Conservation (phyloP, 108 stramenopile genomes). For the Nitzschia putrida region DNA sequence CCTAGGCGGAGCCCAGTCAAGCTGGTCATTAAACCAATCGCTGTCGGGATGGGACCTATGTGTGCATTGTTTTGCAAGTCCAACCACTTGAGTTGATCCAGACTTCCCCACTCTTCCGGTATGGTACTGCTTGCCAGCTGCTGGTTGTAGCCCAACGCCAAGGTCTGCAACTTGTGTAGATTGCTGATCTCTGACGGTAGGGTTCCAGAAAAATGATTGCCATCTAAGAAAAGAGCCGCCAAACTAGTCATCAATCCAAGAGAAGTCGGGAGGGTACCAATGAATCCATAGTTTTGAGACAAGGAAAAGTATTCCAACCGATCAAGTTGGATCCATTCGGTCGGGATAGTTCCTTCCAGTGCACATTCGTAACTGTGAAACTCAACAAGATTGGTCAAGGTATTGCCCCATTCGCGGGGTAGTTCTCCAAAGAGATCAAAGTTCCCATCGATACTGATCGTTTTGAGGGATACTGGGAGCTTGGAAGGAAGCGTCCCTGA, state of each 20-base stretch:
- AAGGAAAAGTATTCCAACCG: too few relatives aligned
- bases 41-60: constrained; percentile 35
- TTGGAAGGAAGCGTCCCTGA: constrained; percentile 50
- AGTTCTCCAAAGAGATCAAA: constrained; percentile 12
- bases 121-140: constrained; percentile 17
- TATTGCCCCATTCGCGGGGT: constrained; percentile 29
- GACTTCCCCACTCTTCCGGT: constrained; percentile 37
- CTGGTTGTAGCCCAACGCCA: neutral
- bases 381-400: constrained; percentile 35
- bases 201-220: neutral
- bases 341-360: constrained; percentile 53
- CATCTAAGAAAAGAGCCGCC: neutral
- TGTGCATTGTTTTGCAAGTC: constrained; percentile 51
- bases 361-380: constrained; percentile 3
- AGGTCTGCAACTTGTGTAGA: neutral
- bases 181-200: neutral
- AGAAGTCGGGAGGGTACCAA: neutral
- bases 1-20: neutral
- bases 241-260: neutral
- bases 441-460: constrained; percentile 14
- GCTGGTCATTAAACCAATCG: neutral
- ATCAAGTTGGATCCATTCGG: constrained; percentile 3
- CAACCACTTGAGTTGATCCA: constrained; percentile 42
- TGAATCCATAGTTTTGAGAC: too few relatives aligned
- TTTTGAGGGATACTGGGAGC: neutral